phyloP scores from a whole-genome alignment of 257 asterid genomes.

The Penstemon barbatus region DNA sequence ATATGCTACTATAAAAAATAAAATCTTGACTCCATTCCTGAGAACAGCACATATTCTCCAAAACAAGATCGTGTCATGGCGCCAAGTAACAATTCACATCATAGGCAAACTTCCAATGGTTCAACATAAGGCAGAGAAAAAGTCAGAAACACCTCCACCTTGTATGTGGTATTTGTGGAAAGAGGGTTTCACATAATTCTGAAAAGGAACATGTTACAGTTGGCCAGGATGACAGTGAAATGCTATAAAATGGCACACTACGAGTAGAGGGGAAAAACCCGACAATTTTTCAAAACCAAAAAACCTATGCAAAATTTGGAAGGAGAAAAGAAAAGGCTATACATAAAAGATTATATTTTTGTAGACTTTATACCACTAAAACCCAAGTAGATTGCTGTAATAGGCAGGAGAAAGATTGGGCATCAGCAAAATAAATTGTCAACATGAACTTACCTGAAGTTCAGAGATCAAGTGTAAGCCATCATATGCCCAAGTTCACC shows the following conservation, averaged over 20 bases:
- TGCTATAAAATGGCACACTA: neutral
- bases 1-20: neutral
- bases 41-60: no score
- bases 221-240: slow-evolving; percentile 6
- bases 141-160: neutral
- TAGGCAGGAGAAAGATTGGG: slow-evolving; percentile 45
- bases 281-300: neutral
- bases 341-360: slow-evolving; percentile 1
- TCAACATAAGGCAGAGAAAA: neutral
- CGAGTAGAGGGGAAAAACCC: neutral
- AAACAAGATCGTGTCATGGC: no score
- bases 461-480: slow-evolving; percentile 96
- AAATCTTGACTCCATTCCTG: neutral
- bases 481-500: slow-evolving; percentile 70
- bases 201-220: neutral
- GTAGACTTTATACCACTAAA: slow-evolving; percentile 6
- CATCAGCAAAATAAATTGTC: slow-evolving; percentile 66
- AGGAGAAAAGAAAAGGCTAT: neutral
- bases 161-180: neutral
- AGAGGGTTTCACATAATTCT: neutral
- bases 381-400: neutral
- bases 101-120: no score
- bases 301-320: neutral
- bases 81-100: no score
- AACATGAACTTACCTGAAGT: slow-evolving; percentile 85